Conservation (phyloP, 345 rosid species). For the Sisymbrium altissimum region DNA sequence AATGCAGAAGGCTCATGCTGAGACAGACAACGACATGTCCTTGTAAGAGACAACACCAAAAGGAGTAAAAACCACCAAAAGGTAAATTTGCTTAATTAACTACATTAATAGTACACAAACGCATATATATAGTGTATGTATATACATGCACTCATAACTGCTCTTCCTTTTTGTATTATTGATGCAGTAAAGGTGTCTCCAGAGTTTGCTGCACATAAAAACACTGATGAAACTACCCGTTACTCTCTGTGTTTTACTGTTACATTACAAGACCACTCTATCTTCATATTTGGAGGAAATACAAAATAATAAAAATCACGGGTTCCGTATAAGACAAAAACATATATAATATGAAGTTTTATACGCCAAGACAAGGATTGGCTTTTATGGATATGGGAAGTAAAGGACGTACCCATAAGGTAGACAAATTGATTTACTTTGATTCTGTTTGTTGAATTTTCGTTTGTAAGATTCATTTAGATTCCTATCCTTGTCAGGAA, state of each 20-base stretch:
- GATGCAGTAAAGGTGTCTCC: slow-evolving; percentile 28
- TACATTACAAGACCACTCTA: background rate
- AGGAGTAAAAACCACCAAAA: slow-evolving; percentile 29
- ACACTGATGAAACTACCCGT: slow-evolving; percentile 31
- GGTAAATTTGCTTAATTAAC: background rate
- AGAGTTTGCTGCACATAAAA: slow-evolving; percentile 21
- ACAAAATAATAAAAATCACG: background rate
- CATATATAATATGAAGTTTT: background rate
- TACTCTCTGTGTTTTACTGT: slow-evolving; percentile 31
- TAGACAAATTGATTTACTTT: background rate
- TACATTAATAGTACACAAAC: background rate
- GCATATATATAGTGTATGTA: background rate
- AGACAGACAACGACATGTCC: slow-evolving; percentile 35
- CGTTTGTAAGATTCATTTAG: slow-evolving; percentile 13
- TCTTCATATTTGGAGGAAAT: background rate
- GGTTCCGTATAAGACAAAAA: slow-evolving; percentile 9
- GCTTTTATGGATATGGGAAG: slow-evolving; percentile 20
- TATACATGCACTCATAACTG: slow-evolving; percentile 9
- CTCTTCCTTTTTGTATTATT: slow-evolving; percentile 29
- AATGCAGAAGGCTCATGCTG: slow-evolving; percentile 36
- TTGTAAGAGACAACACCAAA: slow-evolving; percentile 34
- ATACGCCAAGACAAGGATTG: slow-evolving; percentile 24
- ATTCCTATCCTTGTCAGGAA: slow-evolving; percentile 16
- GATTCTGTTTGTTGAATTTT: background rate
- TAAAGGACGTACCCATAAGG: slow-evolving; percentile 7